Base-by-base conservation (phyloP, 805 yeast genomes). In the Candida peoriensis region DNA sequence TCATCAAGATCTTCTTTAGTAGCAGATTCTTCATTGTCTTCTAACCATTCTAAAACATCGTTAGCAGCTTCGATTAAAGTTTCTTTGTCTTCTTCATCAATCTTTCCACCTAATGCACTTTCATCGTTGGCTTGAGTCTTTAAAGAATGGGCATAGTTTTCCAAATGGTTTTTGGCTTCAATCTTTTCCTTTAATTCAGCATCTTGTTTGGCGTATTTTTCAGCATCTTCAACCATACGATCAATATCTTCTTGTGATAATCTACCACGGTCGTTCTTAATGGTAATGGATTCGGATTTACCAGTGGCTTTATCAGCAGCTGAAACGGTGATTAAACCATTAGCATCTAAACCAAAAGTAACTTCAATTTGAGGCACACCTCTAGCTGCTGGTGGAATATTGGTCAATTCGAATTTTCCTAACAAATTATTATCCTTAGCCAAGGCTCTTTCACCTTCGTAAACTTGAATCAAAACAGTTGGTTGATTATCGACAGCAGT, bases 171-270 rank as follows among this genome's bases (percentile, higher is more conserved):
- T 72, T 87, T 85, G 43, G 95, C 78, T 68, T 83, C 94, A 53
- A 90, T 80, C 73, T 85, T 85, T 42, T 76, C 76, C 58, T 89
- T 83, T 42, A 86, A 72, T 52, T 75, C 79, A 50, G 79, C 81
- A 66, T 90, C 97, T 64, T 88, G 94, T 53, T 84, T 87, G 48
- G 95, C 95, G 55, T 68, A 90, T 68, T 84, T 82, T 66, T 88
- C 97, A 52, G 97, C 97, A 60, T 90, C 97, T 58, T 79, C 93
- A 45, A 90, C 96, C 96, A 90, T 90, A 68, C 90, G 86, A 55
- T 90, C 97, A 54, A 90, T 89, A 46, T 88, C 96, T 44, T 89
- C 96, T 70, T 86, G 82, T 18, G 90, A 74, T 57, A 88, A 75
- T 73, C 97, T 84, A 55, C 96, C 95, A 72, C 86, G 86, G 65